These are phyloP conservation scores for Penicillium vulpinum DNA, from an alignment of 2,329 filamentous ascomycete genomes.

Conservation along the genomic window DNA sequence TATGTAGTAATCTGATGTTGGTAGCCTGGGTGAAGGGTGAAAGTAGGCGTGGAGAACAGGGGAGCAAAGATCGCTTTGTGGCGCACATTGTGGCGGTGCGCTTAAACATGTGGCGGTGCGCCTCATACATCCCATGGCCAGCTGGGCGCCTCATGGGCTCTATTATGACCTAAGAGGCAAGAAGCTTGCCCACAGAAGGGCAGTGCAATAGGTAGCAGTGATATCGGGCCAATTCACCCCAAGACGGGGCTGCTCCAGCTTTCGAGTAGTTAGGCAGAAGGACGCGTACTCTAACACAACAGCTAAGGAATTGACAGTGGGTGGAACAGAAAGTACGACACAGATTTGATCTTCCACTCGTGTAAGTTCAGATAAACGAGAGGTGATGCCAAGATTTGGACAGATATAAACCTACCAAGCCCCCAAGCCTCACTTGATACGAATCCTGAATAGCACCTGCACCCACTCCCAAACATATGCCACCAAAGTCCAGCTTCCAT, in stretches of 20 bases:
- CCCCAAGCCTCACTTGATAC: background rate
- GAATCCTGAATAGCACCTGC: background rate
- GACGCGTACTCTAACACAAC: background rate
- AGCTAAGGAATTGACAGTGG: background rate
- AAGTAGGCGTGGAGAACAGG: background rate
- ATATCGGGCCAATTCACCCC: background rate
- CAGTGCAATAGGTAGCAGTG: background rate
- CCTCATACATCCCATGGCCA: background rate
- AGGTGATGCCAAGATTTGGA: background rate
- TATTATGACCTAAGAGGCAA: background rate
- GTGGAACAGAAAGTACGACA: background rate
- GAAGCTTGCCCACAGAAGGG: background rate
- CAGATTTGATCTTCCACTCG: background rate
- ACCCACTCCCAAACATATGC: background rate
- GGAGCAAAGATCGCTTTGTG: background rate
- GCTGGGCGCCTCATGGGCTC: background rate
- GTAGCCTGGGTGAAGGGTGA: background rate
- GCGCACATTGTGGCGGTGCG: slow-evolving; percentile 5
- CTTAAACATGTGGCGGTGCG: background rate
- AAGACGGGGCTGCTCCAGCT: background rate
- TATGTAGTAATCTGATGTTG: background rate
- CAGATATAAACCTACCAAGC: background rate
- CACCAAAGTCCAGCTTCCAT: no score
- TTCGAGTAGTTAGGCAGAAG: background rate
- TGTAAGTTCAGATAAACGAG: background rate